Evolutionary conservation across 2,329 filamentous ascomycete species (phyloP), one percentile per base, ranked within the genome.

Genomic region (Fusarium sacchari): DNA sequence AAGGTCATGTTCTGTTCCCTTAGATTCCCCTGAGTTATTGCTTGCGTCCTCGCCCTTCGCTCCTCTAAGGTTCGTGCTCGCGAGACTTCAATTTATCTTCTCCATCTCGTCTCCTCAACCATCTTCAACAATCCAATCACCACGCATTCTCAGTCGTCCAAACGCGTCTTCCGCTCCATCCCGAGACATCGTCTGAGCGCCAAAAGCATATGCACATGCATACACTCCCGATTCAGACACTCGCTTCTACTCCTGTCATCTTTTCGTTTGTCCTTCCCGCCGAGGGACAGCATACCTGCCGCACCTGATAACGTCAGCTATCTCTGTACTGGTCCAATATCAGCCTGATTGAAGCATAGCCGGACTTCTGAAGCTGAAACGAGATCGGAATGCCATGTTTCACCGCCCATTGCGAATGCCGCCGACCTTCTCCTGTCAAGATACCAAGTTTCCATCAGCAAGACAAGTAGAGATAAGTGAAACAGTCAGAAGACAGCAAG

Each of bases 51-150:
- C 8, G 22, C 17, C 22, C 12, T 20, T 17, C 5, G 28, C 22
- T n/a, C 32, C 22, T 9, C 2, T 3, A 14, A 24, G 7, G 7
- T 22, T 14, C 1, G 8, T 20, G 6, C 4, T 24, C 2, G 3
- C 10, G 7, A 18, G 6, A 15, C 17, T n/a, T 24, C 6, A 20
- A 2, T 13, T 24, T 20, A 6, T 6, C n/a, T 20, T 14, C 47
- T 34, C 8, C 30, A 24, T 50, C 8, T 34, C n/a, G 2, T 20
- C 30, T 12, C 6, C 11, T 50, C 22, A 1, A 24, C 24, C 12
- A 50, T 24, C n/a, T 3, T 6, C 30, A 34, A 34, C 30, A 24
- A 14, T 5, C 47, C 30, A 24, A 14, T 5, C 47, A 32, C n/a
- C 15, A 49, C 14, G 3, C 12, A n/a, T 24, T 8, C 9, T 13